Base-by-base conservation (phyloP, 441 rosid genomes). In the Oxalis stricta region DNA sequence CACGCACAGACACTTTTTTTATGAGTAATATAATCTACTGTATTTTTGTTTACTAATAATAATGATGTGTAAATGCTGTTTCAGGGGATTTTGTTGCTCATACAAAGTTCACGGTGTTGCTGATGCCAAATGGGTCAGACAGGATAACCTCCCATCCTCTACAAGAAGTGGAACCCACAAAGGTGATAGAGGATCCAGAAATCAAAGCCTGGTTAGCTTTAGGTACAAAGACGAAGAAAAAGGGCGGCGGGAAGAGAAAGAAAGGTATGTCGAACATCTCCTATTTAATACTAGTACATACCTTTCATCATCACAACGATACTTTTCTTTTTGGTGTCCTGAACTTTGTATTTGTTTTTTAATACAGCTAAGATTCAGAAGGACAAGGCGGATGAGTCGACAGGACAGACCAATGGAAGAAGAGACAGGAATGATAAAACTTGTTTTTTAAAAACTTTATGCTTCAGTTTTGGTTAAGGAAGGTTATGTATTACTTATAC, bases 171-270 rank as follows among this genome's bases (percentile, higher is more conserved):
- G 76, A 75, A 48, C 67, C 88, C 14, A 68, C 91, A 1, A 91
- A 79, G 67, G 60, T 76, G 17, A 23, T 79, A 8, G 96, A 86
- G 11, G 93, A 85, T 59, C 94, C 95, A 1, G 96, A 79, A 63
- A 77, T 86, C 73, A 83, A 86, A 66, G 88, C 77, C 10, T 91
- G 99, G 96, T 64, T 91, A 44, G 84, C 96, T 40, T 60, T 91
- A 71, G 93, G 84, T 24, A 75, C 73, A 36, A 86, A 83, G 63
- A 78, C 89, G 47, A 91, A 86, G 79, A 91, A 86, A 72, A 82
- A 74, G 36, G 91, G 95, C 41, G 99, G 96, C 39, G 96, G 95
- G 41, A 86, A 85, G 77, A 91, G 83, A 77, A 91, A 91, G 79
- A 91, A 91, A 81, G 95, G 99, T 81, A 69, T 29, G 24, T 16